These are phyloP conservation scores for Cryptococcus jaspeensis DNA, from an alignment of 1,284 basidiomycete species.

Conservation along the genomic window DNA sequence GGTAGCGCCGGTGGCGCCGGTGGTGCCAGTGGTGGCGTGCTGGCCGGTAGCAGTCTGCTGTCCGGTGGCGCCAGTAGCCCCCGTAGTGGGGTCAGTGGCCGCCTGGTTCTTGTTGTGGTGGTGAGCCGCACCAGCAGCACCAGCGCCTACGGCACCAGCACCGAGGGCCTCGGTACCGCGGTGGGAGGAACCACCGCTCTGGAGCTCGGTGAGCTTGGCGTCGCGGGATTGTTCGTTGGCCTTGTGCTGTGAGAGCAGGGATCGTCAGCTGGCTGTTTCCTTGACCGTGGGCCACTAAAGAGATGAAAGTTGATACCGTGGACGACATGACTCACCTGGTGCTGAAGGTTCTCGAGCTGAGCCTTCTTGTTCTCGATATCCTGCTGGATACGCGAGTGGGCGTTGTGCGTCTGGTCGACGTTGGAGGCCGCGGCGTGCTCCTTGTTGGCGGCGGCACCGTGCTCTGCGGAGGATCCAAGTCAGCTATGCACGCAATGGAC, in stretches of 20 bases:
- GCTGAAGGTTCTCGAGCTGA: conserved; percentile 24
- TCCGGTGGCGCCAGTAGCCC: conserved; percentile 8
- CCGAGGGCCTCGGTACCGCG: conserved; percentile 1
- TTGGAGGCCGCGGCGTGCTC: conserved; percentile 27
- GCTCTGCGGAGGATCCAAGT: conserved; percentile 19
- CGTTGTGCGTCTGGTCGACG: conserved; percentile 18
- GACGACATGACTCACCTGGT: conserved; percentile 16
- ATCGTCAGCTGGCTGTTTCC: too few relatives aligned
- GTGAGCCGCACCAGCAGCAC: background rate
- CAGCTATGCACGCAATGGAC: background rate
- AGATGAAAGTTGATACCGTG: background rate
- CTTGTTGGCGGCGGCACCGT: conserved; percentile 28
- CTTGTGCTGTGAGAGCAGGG: conserved; percentile 14
- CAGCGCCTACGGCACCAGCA: conserved; percentile 5
- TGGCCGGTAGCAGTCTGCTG: conserved; percentile 7
- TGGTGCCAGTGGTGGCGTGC: too few relatives aligned
- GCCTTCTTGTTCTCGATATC: conserved; percentile 33
- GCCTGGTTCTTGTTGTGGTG: background rate
- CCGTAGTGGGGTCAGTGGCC: conserved; percentile 7
- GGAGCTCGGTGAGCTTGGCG: conserved; percentile 18
- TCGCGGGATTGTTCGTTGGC: conserved; percentile 21
- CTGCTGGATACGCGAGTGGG: conserved; percentile 25
- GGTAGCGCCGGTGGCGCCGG: too few relatives aligned
- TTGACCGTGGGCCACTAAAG: too few relatives aligned
- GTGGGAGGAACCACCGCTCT: background rate